Percentiles rank a stretch among this genome's conserved stretches.
These are phyloP conservation scores for Termitomyces heimii DNA, from an alignment of 768 basidiomycete species.

Conservation along the genomic window DNA sequence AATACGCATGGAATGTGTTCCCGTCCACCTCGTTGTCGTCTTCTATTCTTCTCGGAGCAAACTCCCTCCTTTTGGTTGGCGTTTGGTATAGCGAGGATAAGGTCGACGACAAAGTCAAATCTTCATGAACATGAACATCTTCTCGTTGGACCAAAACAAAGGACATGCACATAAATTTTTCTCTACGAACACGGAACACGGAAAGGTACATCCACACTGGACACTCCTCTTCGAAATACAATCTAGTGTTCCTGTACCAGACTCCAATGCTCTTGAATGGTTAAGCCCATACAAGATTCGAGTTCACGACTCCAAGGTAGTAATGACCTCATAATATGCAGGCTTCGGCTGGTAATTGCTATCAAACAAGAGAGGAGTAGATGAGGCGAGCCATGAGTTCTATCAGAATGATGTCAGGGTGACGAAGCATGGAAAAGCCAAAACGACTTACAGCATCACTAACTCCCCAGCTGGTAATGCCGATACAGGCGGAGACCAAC, in stretches of 20 bases:
- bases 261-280: background rate
- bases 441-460: slow-evolving; percentile 31
- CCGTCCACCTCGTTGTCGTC: slow-evolving; percentile 60
- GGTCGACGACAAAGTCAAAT: slow-evolving; percentile 7
- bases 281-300: too few relatives aligned
- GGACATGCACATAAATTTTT: background rate
- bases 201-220: background rate
- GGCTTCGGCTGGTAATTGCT: slow-evolving; percentile 21
- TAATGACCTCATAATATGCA: slow-evolving; percentile 21
- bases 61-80: slow-evolving; percentile 24
- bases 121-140: background rate
- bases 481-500: slow-evolving; percentile 32
- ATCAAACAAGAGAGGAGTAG: slow-evolving; percentile 21
- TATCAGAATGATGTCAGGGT: background rate
- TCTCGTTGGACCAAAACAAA: background rate
- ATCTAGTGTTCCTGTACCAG: background rate
- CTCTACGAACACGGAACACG: background rate
- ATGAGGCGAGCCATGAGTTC: slow-evolving; percentile 22
- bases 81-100: slow-evolving; percentile 23
- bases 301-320: slow-evolving; percentile 5
- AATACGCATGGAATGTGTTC: slow-evolving; percentile 86
- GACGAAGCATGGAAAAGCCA: background rate
- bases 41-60: slow-evolving; percentile 20
- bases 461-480: slow-evolving; percentile 47
- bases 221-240: background rate